Evolutionary conservation across 768 basidiomycete genomes (phyloP), one percentile per base, ranked within the genome.

Genomic region (Mycena vulgaris): DNA sequence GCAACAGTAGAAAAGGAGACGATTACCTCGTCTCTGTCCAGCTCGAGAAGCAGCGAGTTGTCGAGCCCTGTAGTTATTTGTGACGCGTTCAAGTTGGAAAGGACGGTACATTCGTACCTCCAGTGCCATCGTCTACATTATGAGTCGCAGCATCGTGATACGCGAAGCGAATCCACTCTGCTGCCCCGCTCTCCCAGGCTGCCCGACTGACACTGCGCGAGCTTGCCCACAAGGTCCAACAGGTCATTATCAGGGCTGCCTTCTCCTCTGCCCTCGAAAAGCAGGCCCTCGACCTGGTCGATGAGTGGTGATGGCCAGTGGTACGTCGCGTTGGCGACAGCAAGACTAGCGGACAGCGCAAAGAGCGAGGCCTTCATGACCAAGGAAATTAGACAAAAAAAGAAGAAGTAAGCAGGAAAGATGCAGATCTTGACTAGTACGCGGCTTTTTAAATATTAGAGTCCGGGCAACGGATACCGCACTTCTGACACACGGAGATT

Each of bases 131-230:
- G 33, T 68, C 66, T n/a, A 25, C 51, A 14, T 68, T 61, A 23
- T 68, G 66, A 23, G 66, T 68, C 42, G 66, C 66, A 42, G 52
- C 52, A 55, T 68, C 66, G 52, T 68, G 66, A 48, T 68, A 68
- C 17, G 66, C 66, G 40, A 67, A 67, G 19, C 66, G 66, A 68
- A 68, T 68, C 66, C 66, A 68, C 23, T 68, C 66, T 37, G 59
- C 66, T 28, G 66, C 66, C 6, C 58, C 59, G 27, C 59, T 62
- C 42, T 37, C 59, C 59, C 6, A 61, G 14, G 52, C 6, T 47
- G 19, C 59, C 66, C 59, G 66, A 61, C n/a, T 55, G 59, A 30
- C 66, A 68, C 19, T 55, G 49, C 14, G 58, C 59, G 40, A 68
- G 40, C 47, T 68, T 60, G 40, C 51, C 66, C 51, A 55, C 66